Evolutionary conservation across 225 moss, liverwort and hornwort species (phyloP).

Genomic region (Pseudisothecium myosuroides): DNA sequence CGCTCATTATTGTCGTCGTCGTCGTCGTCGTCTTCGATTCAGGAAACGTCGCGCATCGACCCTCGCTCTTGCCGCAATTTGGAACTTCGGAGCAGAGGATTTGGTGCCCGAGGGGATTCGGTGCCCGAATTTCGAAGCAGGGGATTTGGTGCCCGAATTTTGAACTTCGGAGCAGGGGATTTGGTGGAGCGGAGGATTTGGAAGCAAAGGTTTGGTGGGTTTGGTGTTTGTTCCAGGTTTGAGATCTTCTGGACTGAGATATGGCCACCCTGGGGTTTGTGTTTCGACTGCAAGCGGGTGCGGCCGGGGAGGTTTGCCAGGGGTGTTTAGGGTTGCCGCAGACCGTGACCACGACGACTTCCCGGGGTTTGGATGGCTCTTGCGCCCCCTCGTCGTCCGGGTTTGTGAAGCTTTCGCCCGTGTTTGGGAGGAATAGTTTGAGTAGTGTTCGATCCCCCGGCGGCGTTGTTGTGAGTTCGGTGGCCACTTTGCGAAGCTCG

Average conservation of each 20-base stretch:
- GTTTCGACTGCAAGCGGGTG: slow-evolving; percentile 26
- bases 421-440: neutral
- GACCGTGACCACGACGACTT: slow-evolving; percentile 18
- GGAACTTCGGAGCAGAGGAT: neutral
- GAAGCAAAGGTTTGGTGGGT: neutral
- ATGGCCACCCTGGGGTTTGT: slow-evolving; percentile 58
- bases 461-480: neutral
- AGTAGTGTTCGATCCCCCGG: neutral
- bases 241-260: neutral
- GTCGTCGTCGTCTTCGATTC: neutral
- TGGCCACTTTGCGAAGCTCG: neutral
- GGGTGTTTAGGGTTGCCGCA: slow-evolving; percentile 32
- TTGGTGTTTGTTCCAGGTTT: no score
- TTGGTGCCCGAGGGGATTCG: neutral
- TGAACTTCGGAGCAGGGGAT: neutral
- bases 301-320: slow-evolving; percentile 6
- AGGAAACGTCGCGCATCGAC: neutral
- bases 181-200: neutral
- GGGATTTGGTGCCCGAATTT: neutral
- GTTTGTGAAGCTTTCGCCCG: neutral
- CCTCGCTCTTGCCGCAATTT: neutral
- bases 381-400: neutral
- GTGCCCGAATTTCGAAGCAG: neutral
- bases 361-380: slow-evolving; percentile 19
- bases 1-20: neutral